Evolutionary conservation across 495 filamentous ascomycete genomes (phyloP), one percentile per base, ranked within the genome.

Genomic region (Hyaloscypha variabilis): DNA sequence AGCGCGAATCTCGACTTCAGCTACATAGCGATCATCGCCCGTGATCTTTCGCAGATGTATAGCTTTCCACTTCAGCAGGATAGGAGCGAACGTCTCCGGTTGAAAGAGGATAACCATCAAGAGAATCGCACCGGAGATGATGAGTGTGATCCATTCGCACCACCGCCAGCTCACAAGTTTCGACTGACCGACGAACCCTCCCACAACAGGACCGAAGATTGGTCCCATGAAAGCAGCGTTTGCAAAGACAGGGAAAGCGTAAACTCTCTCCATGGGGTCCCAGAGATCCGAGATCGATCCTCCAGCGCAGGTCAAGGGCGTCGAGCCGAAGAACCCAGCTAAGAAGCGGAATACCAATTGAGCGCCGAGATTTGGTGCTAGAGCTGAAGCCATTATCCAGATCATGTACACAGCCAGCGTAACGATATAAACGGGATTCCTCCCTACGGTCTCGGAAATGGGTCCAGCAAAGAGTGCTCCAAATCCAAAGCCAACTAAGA

Each of bases 201-300:
- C 88, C 21, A 85, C 69, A 3, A 82, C 65, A 21, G 77, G 78
- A 4, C 77, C 75, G 11, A 78, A 57, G 46, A 78, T 76, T 6
- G 82, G 81, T 11, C 80, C 74, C 21, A 76, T 62, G 36, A 78
- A 78, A n/a, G 71, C 76, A 14, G 73, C 61, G 53, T 74, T 77
- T 0, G 76, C 75, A 65, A 90, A 91, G 8, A 88, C 88, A 21
- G 79, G 77, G 34, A 82, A 85, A 13, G 88, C 88, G 68, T 88
- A 93, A 1, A 91, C 81, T 21, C 91, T 82, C 59, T 92, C 83
- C 54, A 85, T 77, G 26, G 82, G 86, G 42, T 79, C 73, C 73
- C 91, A 96, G 79, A 96, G 83, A 74, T 97, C 92, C 8, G 90
- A 90, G 19, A 96, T 85, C 0, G 90, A 92, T 1, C 91, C 93